Base-by-base conservation (phyloP, 305 asterid species). In the Solanum chacoense region DNA sequence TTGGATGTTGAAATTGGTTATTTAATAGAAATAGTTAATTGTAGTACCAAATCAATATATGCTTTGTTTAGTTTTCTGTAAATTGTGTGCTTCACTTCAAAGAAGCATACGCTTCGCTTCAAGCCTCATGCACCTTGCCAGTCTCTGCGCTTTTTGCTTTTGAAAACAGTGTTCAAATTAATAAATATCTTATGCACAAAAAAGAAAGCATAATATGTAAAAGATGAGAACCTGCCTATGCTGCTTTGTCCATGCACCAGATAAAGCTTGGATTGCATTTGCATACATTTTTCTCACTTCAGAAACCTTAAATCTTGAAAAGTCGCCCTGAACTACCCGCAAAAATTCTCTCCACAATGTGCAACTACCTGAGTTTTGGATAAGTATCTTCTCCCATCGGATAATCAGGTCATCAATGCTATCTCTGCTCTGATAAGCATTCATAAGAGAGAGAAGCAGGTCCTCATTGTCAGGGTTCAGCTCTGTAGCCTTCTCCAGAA, bases 221-320 rank as follows among this genome's bases (percentile, higher is more conserved):
- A 92, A 90, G 93, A 93, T 90, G 94, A 95, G 96, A 93, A 97
- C 99, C 99, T 96, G 99, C 99, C 99, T 95, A 92, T 93, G 94
- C 95, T 92, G 98, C 98, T 92, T 95, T 90, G 90, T 86, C 92
- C 99, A 94, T 87, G 98, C 94, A 93, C 96, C 98, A 90, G 94
- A 93, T 90, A 96, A 90, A 90, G 99, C 98, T 91, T 94, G 98
- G 86, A 96, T 90, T 78, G 99, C 99, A 90, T 93, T 96, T 31
- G 95, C 95, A 92, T 95, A 95, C 93, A 96, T 92, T 92, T 93
- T 97, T 92, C 99, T 94, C 97, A 95, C 89, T 88, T 96, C 99
- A 81, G 98, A 95, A 91, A 96, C 96, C 95, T 97, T 97, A 90
- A 97, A 96, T 90, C 98, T 96, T 76, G 99, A 97, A 88, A 97